Evolutionary conservation across 352 stramenopile genomes (phyloP).

Genomic region (Lagenidium giganteum): DNA sequence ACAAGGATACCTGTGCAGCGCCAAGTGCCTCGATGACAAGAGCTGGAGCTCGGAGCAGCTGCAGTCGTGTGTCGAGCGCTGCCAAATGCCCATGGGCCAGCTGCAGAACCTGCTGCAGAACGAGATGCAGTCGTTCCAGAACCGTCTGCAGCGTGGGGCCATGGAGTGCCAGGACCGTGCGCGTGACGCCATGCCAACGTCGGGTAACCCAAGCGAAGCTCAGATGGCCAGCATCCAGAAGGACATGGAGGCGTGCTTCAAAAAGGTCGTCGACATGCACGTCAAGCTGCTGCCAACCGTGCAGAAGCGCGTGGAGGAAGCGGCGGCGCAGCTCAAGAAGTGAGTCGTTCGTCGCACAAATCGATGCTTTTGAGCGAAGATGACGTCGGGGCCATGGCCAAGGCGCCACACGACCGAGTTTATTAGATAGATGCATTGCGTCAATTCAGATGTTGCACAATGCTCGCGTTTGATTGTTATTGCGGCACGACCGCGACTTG

Average conservation of each 20-base stretch:
- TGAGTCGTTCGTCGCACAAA: no score
- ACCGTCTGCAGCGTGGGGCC: slow-evolving; percentile 58
- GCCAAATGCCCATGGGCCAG: slow-evolving; percentile 65
- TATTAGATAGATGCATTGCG: no score
- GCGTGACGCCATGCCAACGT: slow-evolving; percentile 37
- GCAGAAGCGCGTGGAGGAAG: slow-evolving; percentile 53
- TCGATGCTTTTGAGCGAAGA: no score
- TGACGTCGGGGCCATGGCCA: no score
- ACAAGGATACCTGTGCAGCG: slow-evolving; percentile 62
- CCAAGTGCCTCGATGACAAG: slow-evolving; percentile 75
- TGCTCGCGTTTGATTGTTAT: no score
- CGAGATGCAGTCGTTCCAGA: slow-evolving; percentile 71
- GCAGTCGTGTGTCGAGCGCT: slow-evolving; percentile 59
- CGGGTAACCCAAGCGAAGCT: slow-evolving; percentile 37
- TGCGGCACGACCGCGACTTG: slow-evolving; percentile 57
- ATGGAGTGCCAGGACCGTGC: slow-evolving; percentile 75
- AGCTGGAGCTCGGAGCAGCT: slow-evolving; percentile 55
- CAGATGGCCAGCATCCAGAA: slow-evolving; percentile 51
- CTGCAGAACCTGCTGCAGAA: slow-evolving; percentile 68
- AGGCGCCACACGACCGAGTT: no score
- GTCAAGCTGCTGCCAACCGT: slow-evolving; percentile 56
- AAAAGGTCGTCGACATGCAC: slow-evolving; percentile 50
- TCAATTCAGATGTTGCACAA: no score
- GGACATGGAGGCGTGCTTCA: slow-evolving; percentile 59
- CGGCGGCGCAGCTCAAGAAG: slow-evolving; percentile 49